Evolutionary conservation across 1,139 yeast genomes (phyloP).

Genomic region (Candida gigantensis): DNA sequence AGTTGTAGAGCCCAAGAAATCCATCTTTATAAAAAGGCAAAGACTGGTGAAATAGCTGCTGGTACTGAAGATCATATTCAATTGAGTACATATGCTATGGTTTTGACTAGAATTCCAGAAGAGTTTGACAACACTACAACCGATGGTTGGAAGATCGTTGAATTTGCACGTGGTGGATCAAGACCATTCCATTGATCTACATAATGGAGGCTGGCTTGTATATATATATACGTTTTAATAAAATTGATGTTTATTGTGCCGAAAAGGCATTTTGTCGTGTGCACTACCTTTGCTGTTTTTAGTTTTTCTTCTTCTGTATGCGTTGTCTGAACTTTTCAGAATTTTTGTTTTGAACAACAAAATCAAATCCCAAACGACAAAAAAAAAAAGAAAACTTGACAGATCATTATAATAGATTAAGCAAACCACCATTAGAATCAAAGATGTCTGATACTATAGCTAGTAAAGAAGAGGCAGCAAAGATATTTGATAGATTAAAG

Average conservation of each 20-base stretch:
- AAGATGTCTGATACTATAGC: slow-evolving; percentile 61
- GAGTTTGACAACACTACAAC: slow-evolving; percentile 88
- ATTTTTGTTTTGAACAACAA: slow-evolving; percentile 10
- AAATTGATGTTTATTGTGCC: background rate
- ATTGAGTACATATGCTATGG: slow-evolving; percentile 94
- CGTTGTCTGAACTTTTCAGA: too few relatives aligned
- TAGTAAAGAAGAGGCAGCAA: slow-evolving; percentile 60
- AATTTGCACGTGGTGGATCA: slow-evolving; percentile 92
- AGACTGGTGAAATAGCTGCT: slow-evolving; percentile 93
- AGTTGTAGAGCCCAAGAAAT: slow-evolving; percentile 98
- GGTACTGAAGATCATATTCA: slow-evolving; percentile 94
- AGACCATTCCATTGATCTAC: slow-evolving; percentile 85
- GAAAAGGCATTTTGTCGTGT: background rate
- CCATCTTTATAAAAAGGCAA: slow-evolving; percentile 82
- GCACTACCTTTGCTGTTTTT: slow-evolving; percentile 1
- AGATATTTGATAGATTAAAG: slow-evolving; percentile 58
- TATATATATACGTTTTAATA: slow-evolving; percentile 12
- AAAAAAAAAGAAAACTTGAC: slow-evolving; percentile 1
- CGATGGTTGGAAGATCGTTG: slow-evolving; percentile 96
- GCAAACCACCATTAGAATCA: background rate
- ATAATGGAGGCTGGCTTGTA: slow-evolving; percentile 10
- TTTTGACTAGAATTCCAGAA: slow-evolving; percentile 88
- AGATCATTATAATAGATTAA: slow-evolving; percentile 1
- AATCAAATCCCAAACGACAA: too few relatives aligned
- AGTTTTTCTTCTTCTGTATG: too few relatives aligned